phyloP scores from a whole-genome alignment of 2,329 filamentous ascomycete species.

The Arthrobotrys sphaeroides region DNA sequence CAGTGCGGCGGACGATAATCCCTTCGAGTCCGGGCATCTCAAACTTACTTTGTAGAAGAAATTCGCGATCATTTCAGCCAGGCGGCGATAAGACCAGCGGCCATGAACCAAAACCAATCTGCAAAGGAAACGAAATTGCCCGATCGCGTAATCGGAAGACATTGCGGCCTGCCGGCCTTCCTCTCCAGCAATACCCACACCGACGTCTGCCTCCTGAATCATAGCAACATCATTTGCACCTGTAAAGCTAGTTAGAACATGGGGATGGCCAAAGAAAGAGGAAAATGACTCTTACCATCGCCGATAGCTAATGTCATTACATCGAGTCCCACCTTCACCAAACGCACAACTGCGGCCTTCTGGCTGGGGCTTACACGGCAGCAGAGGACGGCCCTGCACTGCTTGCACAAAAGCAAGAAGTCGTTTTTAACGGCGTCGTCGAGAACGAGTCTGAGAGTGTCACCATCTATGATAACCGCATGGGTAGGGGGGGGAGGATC shows the following conservation, averaged over 20 bases:
- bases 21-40: background rate
- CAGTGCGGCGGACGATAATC: background rate
- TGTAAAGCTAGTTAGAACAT: constrained; percentile 31
- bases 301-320: constrained; percentile 96
- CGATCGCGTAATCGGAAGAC: constrained; percentile 95
- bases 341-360: constrained; percentile 93
- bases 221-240: constrained; percentile 91
- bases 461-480: constrained; percentile 92
- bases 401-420: constrained; percentile 93
- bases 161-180: constrained; percentile 87
- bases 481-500: constrained; percentile 87
- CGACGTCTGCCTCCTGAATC: constrained; percentile 98
- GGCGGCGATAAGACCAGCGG: constrained; percentile 92
- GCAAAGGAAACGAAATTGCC: constrained; percentile 88
- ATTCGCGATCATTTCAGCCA: constrained; percentile 94
- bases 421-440: constrained; percentile 85
- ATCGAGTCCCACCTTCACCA: constrained; percentile 94
- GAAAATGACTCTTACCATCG: constrained; percentile 69
- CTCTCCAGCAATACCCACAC: constrained; percentile 91
- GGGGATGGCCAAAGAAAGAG: background rate
- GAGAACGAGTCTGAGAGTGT: constrained; percentile 87
- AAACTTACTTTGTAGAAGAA: constrained; percentile 91
- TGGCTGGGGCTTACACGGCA: constrained; percentile 96
- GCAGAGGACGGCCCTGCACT: constrained; percentile 95
- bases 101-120: constrained; percentile 88